phyloP scores from a whole-genome alignment of 2,329 filamentous ascomycete genomes.

The Cytospora piceicola region DNA sequence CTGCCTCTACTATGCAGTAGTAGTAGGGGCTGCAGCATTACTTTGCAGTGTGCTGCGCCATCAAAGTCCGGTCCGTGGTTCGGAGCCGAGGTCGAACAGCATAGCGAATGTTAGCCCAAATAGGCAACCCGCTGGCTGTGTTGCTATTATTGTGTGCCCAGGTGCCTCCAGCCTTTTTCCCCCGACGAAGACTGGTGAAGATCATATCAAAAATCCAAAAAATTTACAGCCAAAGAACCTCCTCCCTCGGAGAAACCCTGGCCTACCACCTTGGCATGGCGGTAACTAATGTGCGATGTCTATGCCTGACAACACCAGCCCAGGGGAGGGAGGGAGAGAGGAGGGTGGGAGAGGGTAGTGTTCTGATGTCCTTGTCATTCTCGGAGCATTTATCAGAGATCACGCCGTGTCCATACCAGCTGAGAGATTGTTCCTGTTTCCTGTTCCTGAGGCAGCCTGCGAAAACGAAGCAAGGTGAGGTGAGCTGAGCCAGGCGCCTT shows the following conservation, averaged over 20 bases:
- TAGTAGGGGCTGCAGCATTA: neutral
- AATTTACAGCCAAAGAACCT: no score
- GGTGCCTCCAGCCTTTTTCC: neutral
- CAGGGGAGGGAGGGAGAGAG: no score
- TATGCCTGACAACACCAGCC: neutral
- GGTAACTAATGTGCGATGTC: neutral
- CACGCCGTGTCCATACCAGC: neutral
- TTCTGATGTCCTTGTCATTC: neutral
- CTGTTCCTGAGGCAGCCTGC: neutral
- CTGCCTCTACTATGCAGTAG: no score
- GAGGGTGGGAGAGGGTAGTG: no score
- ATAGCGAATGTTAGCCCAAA: neutral
- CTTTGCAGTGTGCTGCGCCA: no score
- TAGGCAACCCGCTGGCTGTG: neutral
- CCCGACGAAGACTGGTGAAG: neutral
- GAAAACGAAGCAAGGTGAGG: no score
- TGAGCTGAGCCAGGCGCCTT: no score
- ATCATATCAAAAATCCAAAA: neutral
- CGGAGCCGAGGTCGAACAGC: neutral
- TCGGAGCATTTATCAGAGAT: neutral
- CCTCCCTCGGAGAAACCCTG: neutral
- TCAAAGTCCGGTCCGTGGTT: slow-evolving; percentile 1
- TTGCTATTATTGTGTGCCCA: neutral
- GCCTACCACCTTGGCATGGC: neutral
- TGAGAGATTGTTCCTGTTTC: no score